Conservation (phyloP, 352 stramenopile species). For the Phytophthora sansomeana region DNA sequence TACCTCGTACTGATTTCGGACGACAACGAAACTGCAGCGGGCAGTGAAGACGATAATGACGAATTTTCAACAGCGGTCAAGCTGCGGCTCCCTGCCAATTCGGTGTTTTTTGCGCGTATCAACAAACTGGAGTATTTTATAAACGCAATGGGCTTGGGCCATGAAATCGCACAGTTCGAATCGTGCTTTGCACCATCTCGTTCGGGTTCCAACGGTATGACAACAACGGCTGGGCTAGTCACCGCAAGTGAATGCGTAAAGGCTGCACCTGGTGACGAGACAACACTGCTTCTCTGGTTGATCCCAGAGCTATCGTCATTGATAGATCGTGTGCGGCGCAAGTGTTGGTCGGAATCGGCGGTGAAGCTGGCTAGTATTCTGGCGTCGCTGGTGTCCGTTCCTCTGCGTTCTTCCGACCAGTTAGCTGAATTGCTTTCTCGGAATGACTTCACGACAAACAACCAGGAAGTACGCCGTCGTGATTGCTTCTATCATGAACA, state of each 20-base stretch:
- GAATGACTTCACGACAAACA: constrained; percentile 73
- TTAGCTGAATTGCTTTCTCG: constrained; percentile 58
- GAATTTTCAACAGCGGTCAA: constrained; percentile 37
- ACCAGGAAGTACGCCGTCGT: constrained; percentile 77
- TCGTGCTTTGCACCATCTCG: constrained; percentile 76
- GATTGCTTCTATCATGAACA: constrained; percentile 89
- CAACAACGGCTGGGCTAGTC: constrained; percentile 53
- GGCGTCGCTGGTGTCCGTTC: constrained; percentile 62
- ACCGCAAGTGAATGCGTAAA: constrained; percentile 67
- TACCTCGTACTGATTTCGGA: constrained; percentile 74
- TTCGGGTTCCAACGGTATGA: constrained; percentile 48
- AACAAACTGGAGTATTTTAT: constrained; percentile 90
- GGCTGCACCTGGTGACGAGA: constrained; percentile 75
- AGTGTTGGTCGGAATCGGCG: constrained; percentile 77
- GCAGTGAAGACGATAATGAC: constrained; percentile 35
- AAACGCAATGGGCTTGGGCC: constrained; percentile 77
- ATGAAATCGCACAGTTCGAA: constrained; percentile 76
- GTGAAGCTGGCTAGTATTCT: constrained; percentile 76
- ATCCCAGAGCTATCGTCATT: constrained; percentile 74
- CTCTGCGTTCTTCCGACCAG: constrained; percentile 76
- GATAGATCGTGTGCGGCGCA: constrained; percentile 71
- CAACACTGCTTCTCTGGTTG: constrained; percentile 79
- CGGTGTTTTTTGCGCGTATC: constrained; percentile 76
- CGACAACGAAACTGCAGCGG: constrained; percentile 37
- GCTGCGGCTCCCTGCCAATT: constrained; percentile 57